These are phyloP conservation scores for Chernovozyma sophiae-reginae DNA, from an alignment of 1,139 yeast species.

Conservation along the genomic window DNA sequence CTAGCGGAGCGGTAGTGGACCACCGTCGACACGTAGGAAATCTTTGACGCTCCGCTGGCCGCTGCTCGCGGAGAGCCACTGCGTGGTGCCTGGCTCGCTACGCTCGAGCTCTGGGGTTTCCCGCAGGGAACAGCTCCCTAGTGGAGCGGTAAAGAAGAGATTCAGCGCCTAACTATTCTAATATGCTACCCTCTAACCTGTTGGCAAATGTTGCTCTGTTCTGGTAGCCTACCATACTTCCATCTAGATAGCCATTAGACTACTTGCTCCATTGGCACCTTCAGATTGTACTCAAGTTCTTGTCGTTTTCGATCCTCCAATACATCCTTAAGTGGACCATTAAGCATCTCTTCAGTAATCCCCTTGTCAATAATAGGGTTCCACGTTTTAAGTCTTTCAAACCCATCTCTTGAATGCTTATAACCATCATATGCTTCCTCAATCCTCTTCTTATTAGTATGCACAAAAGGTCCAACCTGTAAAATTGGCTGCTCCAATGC, in stretches of 20 bases:
- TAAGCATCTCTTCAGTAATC: conserved; percentile 45
- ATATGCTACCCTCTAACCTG: no score
- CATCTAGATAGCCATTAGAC: no score
- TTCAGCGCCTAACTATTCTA: no score
- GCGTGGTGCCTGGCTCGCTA: no score
- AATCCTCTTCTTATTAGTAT: conserved; percentile 58
- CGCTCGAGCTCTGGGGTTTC: no score
- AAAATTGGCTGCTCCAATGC: conserved; percentile 71
- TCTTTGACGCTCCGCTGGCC: no score
- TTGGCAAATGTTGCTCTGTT: neutral
- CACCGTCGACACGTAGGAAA: no score
- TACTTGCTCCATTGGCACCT: neutral
- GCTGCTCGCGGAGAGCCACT: no score
- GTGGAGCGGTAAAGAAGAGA: no score
- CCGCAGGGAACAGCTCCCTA: no score
- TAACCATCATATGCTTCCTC: conserved; percentile 68
- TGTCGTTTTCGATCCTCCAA: conserved; percentile 28
- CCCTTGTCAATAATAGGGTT: conserved; percentile 61
- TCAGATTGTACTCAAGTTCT: conserved; percentile 7
- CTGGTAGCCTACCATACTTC: neutral
- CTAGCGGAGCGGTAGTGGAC: no score
- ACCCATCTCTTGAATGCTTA: conserved; percentile 65
- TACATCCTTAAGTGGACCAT: conserved; percentile 32
- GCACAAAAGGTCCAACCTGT: conserved; percentile 90
- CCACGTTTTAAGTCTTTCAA: conserved; percentile 70